These are phyloP conservation scores for Gastrolobium bilobum DNA, from an alignment of 306 rosid species.

Conservation along the genomic window DNA sequence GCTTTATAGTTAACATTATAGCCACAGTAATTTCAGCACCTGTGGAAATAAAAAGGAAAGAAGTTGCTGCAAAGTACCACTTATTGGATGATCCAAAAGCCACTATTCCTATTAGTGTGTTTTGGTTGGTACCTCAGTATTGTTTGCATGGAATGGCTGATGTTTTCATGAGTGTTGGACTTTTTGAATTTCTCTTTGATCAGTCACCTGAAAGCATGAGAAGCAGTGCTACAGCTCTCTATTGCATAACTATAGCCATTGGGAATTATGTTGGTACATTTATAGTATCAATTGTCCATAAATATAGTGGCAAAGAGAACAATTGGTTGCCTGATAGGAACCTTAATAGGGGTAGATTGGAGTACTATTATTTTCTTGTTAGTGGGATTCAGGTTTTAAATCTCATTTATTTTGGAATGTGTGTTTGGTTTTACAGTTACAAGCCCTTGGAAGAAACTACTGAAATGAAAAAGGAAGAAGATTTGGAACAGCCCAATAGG, in stretches of 20 bases:
- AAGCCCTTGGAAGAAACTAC: slow-evolving; percentile 69
- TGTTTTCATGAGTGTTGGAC: slow-evolving; percentile 76
- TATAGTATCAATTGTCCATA: slow-evolving; percentile 67
- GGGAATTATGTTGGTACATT: slow-evolving; percentile 72
- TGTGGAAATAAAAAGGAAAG: slow-evolving; percentile 65
- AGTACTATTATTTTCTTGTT: slow-evolving; percentile 68
- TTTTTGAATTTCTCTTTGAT: slow-evolving; percentile 79
- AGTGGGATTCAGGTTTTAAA: slow-evolving; percentile 70
- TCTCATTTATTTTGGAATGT: slow-evolving; percentile 62
- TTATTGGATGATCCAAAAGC: slow-evolving; percentile 67
- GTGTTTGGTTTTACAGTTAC: slow-evolving; percentile 65
- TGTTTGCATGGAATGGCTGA: slow-evolving; percentile 72
- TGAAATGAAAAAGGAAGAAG: slow-evolving; percentile 43
- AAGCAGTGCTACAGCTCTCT: slow-evolving; percentile 73
- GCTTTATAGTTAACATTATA: slow-evolving; percentile 65
- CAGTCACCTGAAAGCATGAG: slow-evolving; percentile 86
- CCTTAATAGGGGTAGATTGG: slow-evolving; percentile 73
- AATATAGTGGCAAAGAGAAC: slow-evolving; percentile 51
- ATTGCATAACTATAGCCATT: slow-evolving; percentile 60
- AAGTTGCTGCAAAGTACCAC: slow-evolving; percentile 56
- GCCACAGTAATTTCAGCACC: slow-evolving; percentile 62
- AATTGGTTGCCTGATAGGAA: slow-evolving; percentile 87
- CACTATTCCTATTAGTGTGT: slow-evolving; percentile 67
- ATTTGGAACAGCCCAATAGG: slow-evolving; percentile 41
- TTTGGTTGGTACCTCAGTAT: slow-evolving; percentile 83